Evolutionary conservation across 768 basidiomycete genomes (phyloP), one percentile per base, ranked within the genome.

Genomic region (Calocybe gangraenosa): DNA sequence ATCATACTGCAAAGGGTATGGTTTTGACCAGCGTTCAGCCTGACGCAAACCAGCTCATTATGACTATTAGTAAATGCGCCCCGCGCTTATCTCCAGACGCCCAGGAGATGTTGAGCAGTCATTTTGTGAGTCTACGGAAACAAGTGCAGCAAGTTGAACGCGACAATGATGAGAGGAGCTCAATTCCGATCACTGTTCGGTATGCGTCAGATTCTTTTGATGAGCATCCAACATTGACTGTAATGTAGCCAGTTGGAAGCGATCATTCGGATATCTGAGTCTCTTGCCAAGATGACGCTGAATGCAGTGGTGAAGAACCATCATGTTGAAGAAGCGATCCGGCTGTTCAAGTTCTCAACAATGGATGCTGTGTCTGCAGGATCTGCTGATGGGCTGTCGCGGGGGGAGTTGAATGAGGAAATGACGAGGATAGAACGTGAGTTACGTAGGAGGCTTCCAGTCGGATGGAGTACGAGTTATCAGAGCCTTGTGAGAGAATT

Each of bases 311-410:
- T 98, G 2, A 82, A 85, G 57, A 86, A 85, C 38, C 86, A 94
- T 60, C 94, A 99, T 55, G 95, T 98, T 18, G 94, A 97, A 64
- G 96, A 99, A 65, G 90, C 96, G 5, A 97, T 98, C 55, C 87
- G 96, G 8, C 67, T 99, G 33, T 99, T 99, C 83, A 98, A 95
- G 60, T 94, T 84, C 68, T 97, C 94, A 7, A 98, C 96, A 2
- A 98, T 99, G 95, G 93, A 98, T 62, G 96, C 96, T 19, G 94
- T 98, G 20, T 87, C 89, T 10, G 92, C 93, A 0, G 94, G 96
- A 10, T 86, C 90, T 23, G 84, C 87, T 14, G 96, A 98, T 55
- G 96, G 96, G 0, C 70, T 98, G 47, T 89, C 92, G 11, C 81
- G 94, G 34, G 84, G 87, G 3, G 92, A 93, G 56, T 68, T 98